Evolutionary conservation across 106 monocot genomes (phyloP).

Genomic region (Allium sativum): DNA sequence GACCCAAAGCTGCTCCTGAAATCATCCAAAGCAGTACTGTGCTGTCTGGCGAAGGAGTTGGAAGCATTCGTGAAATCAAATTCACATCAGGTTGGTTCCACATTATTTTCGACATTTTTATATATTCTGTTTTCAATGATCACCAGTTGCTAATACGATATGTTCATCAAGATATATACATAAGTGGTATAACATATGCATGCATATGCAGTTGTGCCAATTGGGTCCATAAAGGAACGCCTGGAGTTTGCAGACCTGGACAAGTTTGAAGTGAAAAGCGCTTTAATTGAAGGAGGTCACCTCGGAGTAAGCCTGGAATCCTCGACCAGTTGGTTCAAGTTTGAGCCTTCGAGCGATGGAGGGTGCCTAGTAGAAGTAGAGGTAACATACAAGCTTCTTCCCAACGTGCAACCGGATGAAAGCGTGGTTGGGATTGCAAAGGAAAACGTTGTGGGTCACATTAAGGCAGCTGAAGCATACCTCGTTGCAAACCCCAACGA

Average conservation of each 20-base stretch:
- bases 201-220: neutral
- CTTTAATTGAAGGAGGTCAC: neutral
- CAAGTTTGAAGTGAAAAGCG: neutral
- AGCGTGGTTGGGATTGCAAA: slow-evolving; percentile 10
- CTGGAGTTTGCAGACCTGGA: neutral
- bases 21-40: slow-evolving; percentile 6
- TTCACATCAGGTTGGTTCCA: slow-evolving; percentile 26
- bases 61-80: slow-evolving; percentile 26
- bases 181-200: neutral
- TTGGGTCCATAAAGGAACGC: neutral
- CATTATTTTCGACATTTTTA: neutral
- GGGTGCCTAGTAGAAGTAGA: no score
- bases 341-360: neutral
- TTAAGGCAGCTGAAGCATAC: slow-evolving; percentile 30
- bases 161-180: neutral
- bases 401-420: neutral
- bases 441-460: slow-evolving; percentile 3
- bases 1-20: slow-evolving; percentile 28
- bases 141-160: neutral
- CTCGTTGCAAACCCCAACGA: slow-evolving; percentile 30
- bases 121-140: neutral
- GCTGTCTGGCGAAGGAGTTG: slow-evolving; percentile 10
- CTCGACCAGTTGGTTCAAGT: neutral
- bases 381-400: no score
- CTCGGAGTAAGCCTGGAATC: neutral